Evolutionary conservation across 345 rosid species (phyloP).

Genomic region (Lumnitzera littorea): DNA sequence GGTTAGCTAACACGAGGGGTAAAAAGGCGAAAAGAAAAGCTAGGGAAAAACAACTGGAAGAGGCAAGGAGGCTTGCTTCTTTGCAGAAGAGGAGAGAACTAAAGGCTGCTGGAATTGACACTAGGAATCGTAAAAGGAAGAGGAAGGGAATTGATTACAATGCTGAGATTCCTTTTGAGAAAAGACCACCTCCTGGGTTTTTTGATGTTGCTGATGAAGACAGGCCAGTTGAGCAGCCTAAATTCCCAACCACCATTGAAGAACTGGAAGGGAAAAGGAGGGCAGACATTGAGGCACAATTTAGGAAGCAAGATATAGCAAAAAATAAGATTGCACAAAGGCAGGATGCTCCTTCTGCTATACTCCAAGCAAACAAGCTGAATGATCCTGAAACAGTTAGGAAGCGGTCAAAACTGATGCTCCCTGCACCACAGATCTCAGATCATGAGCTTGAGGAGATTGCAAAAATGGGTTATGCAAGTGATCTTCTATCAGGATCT

Average conservation of each 20-base stretch:
- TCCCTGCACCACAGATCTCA: slow-evolving; percentile 96
- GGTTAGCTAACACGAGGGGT: slow-evolving; percentile 91
- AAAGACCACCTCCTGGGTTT: slow-evolving; percentile 92
- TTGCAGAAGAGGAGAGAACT: slow-evolving; percentile 94
- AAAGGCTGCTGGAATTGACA: slow-evolving; percentile 96
- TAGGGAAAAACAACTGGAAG: slow-evolving; percentile 97
- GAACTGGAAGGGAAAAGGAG: slow-evolving; percentile 96
- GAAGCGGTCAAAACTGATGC: slow-evolving; percentile 94
- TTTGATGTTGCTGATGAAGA: slow-evolving; percentile 88
- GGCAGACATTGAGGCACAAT: slow-evolving; percentile 74
- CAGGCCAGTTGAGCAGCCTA: slow-evolving; percentile 63
- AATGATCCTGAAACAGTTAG: slow-evolving; percentile 96
- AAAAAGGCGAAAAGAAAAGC: slow-evolving; percentile 98
- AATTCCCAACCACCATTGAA: slow-evolving; percentile 88
- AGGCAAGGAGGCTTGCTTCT: slow-evolving; percentile 99
- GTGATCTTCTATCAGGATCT: slow-evolving; percentile 70
- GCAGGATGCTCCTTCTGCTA: slow-evolving; percentile 93
- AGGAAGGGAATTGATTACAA: slow-evolving; percentile 96
- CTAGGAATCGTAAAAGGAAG: slow-evolving; percentile 72
- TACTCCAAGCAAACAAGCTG: slow-evolving; percentile 92
- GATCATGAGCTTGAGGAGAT: slow-evolving; percentile 92
- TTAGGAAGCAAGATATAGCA: slow-evolving; percentile 81
- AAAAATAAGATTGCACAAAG: slow-evolving; percentile 87
- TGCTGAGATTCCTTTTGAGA: slow-evolving; percentile 96
- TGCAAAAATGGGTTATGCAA: slow-evolving; percentile 98